Percentiles rank a stretch among this genome's conserved stretches.
These are phyloP conservation scores for Aspergillus uvarum DNA, from an alignment of 2,329 filamentous ascomycete species.

Conservation along the genomic window DNA sequence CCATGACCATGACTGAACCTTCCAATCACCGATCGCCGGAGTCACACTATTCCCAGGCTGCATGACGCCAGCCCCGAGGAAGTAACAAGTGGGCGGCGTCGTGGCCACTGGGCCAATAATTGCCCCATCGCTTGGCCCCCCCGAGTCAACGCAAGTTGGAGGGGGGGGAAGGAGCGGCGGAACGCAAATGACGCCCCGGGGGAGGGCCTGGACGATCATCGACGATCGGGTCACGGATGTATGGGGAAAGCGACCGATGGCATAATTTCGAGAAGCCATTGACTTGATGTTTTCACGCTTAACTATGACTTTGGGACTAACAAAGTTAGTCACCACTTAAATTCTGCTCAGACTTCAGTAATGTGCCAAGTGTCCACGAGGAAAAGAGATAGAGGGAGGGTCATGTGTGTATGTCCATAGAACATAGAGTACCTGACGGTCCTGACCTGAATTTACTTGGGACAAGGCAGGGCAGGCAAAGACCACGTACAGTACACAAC, in stretches of 20 bases:
- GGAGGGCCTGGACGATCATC: slow-evolving; percentile 13
- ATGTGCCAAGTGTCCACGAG: no score
- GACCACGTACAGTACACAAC: no score
- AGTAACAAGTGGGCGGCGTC: slow-evolving; percentile 26
- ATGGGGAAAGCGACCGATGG: background rate
- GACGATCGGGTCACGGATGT: slow-evolving; percentile 4
- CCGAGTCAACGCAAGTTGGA: slow-evolving; percentile 4
- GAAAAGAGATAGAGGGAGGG: no score
- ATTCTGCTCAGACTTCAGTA: no score
- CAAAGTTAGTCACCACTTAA: no score
- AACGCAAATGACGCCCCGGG: slow-evolving; percentile 1
- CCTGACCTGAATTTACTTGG: no score
- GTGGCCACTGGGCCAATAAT: slow-evolving; percentile 22
- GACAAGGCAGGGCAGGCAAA: no score
- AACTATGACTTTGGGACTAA: no score
- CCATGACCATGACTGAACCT: no score
- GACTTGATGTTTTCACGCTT: background rate
- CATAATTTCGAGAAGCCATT: background rate
- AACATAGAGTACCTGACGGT: no score
- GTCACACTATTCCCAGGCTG: slow-evolving; percentile 31
- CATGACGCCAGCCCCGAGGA: slow-evolving; percentile 34
- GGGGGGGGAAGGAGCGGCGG: background rate
- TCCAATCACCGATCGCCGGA: slow-evolving; percentile 23
- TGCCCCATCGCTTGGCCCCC: slow-evolving; percentile 17
- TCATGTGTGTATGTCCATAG: no score